Conservation (phyloP, 495 filamentous ascomycete species). For the Podospora comata region DNA sequence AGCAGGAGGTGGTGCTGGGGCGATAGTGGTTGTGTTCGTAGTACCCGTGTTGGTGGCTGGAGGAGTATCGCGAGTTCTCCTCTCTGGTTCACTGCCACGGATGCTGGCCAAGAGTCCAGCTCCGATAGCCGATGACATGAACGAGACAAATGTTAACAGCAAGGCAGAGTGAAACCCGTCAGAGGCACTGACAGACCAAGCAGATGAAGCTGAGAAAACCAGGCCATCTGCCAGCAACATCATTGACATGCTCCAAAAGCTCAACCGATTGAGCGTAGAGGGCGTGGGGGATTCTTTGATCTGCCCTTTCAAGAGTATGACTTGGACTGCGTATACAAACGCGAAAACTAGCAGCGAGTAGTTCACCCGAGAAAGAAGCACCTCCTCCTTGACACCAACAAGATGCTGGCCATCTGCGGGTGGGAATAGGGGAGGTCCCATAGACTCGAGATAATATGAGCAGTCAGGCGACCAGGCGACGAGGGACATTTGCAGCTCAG, state of each 20-base stretch:
- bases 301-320: slow-evolving; percentile 73
- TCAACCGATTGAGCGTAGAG: slow-evolving; percentile 87
- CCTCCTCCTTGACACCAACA: slow-evolving; percentile 72
- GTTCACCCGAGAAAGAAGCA: slow-evolving; percentile 63
- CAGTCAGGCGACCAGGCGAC: slow-evolving; percentile 93
- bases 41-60: slow-evolving; percentile 39
- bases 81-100: slow-evolving; percentile 64
- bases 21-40: slow-evolving; percentile 35
- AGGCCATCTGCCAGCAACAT: slow-evolving; percentile 85
- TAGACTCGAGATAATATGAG: slow-evolving; percentile 83
- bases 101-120: slow-evolving; percentile 87
- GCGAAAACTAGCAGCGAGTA: slow-evolving; percentile 66
- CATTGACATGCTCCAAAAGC: slow-evolving; percentile 79
- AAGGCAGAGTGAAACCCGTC: slow-evolving; percentile 67
- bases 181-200: slow-evolving; percentile 61
- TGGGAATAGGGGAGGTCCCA: slow-evolving; percentile 70
- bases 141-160: slow-evolving; percentile 69
- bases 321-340: slow-evolving; percentile 61
- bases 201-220: slow-evolving; percentile 56
- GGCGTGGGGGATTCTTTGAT: slow-evolving; percentile 90
- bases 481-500: slow-evolving; percentile 74
- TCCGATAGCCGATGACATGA: slow-evolving; percentile 59
- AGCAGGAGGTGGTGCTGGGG: slow-evolving; percentile 12
- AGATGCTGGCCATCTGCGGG: slow-evolving; percentile 65
- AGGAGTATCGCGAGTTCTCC: slow-evolving; percentile 58